phyloP scores from a whole-genome alignment of 2,329 filamentous ascomycete species.

The Corynespora cassiicola region DNA sequence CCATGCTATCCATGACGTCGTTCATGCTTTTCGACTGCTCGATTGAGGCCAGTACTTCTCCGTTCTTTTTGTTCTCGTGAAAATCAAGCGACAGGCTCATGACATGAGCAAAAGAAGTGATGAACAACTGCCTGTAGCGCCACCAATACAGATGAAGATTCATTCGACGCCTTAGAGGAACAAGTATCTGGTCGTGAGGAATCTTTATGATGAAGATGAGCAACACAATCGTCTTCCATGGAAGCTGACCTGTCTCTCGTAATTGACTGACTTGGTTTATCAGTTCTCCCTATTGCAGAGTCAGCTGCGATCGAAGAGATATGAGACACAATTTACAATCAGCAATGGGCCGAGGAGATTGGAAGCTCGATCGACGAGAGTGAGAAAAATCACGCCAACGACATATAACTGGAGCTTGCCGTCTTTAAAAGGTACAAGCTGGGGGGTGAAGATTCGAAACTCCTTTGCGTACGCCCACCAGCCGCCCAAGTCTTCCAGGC shows the following conservation, averaged over 20 bases:
- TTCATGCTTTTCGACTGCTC: slow-evolving; percentile 64
- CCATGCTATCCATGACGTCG: slow-evolving; percentile 61
- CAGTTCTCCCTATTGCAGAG: slow-evolving; percentile 77
- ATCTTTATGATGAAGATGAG: slow-evolving; percentile 50
- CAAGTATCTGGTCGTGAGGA: slow-evolving; percentile 28
- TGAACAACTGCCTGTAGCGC: slow-evolving; percentile 61
- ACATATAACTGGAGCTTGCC: slow-evolving; percentile 69
- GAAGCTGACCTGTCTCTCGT: slow-evolving; percentile 52
- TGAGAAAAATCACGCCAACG: slow-evolving; percentile 67
- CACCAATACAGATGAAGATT: slow-evolving; percentile 62
- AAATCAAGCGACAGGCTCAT: slow-evolving; percentile 72
- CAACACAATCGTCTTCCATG: slow-evolving; percentile 60
- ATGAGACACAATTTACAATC: too few relatives aligned
- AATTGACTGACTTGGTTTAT: slow-evolving; percentile 66
- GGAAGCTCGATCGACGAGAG: slow-evolving; percentile 71
- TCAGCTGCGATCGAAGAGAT: too few relatives aligned
- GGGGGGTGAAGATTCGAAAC: slow-evolving; percentile 74
- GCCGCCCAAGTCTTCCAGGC: slow-evolving; percentile 71
- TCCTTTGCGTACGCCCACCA: slow-evolving; percentile 77
- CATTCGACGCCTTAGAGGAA: slow-evolving; percentile 52
- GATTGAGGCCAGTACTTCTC: slow-evolving; percentile 66
- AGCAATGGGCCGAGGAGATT: slow-evolving; percentile 78
- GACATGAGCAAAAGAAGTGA: slow-evolving; percentile 66
- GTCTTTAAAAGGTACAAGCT: slow-evolving; percentile 74
- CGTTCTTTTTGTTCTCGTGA: slow-evolving; percentile 67